phyloP scores from a whole-genome alignment of 352 stramenopile species.

The Phytophthora uliginosa region DNA sequence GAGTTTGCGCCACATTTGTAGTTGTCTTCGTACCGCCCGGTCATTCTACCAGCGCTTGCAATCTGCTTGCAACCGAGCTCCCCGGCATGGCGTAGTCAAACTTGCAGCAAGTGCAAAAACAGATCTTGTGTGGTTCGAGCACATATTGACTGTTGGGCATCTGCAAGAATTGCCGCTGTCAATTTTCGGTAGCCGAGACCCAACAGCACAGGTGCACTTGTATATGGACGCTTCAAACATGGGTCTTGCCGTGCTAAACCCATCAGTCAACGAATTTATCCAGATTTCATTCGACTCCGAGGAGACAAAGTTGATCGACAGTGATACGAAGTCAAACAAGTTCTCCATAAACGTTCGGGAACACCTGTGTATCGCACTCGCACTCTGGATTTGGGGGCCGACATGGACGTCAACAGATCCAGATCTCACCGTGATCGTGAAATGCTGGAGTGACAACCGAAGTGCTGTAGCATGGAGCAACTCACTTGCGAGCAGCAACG shows the following conservation, averaged over 20 bases:
- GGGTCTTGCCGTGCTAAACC: too few relatives aligned
- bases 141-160: not conserved
- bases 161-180: not conserved
- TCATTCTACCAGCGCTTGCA: constrained; percentile 2
- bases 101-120: constrained; percentile 6
- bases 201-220: not conserved
- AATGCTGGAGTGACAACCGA: constrained; percentile 1
- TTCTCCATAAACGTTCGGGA: not conserved
- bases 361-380: not conserved
- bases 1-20: constrained; percentile 31
- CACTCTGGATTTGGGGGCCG: not conserved
- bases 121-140: constrained; percentile 1
- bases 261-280: not conserved
- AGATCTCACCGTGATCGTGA: not conserved
- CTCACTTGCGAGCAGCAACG: constrained; percentile 1
- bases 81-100: constrained; percentile 6
- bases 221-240: constrained; percentile 4
- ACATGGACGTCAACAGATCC: not conserved
- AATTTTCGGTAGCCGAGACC: not conserved
- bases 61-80: not conserved
- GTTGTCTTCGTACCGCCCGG: constrained; percentile 14
- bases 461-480: not conserved
- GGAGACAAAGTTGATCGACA: not conserved
- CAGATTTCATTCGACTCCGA: not conserved
- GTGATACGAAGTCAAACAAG: not conserved